Conservation (phyloP, 2,329 filamentous ascomycete genomes). For the Pseudocercospora eumusae region DNA sequence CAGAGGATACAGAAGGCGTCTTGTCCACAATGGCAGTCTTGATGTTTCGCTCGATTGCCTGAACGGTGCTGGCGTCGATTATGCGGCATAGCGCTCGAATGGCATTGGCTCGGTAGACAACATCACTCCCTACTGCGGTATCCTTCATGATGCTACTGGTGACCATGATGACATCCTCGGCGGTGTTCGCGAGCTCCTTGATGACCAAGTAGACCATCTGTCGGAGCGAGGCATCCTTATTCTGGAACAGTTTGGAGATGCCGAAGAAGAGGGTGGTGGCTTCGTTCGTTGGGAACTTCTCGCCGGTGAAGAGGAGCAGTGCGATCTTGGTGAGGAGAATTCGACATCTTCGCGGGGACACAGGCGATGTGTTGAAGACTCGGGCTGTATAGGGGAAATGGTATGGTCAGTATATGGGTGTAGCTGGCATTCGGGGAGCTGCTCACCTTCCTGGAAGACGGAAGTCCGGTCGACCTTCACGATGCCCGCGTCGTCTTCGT, state of each 20-base stretch:
- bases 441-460: constrained; percentile 95
- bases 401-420: constrained; percentile 20
- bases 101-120: constrained; percentile 91
- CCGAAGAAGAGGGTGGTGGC: constrained; percentile 98
- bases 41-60: constrained; percentile 96
- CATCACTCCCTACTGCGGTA: constrained; percentile 90
- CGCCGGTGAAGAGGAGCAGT: constrained; percentile 92
- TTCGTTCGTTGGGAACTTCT: constrained; percentile 95
- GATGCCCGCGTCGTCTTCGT: constrained; percentile 93
- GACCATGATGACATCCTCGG: constrained; percentile 99
- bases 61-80: constrained; percentile 93
- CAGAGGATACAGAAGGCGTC: constrained; percentile 94
- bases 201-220: constrained; percentile 99
- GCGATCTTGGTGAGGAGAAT: constrained; percentile 97
- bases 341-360: constrained; percentile 95
- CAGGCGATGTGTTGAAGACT: constrained; percentile 95
- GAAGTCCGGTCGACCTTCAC: constrained; percentile 97
- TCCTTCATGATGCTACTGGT: constrained; percentile 99
- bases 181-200: constrained; percentile 93
- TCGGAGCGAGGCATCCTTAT: constrained; percentile 95
- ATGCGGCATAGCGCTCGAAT: constrained; percentile 94
- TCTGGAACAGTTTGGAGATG: constrained; percentile 98
- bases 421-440: constrained; percentile 24
- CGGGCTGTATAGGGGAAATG: constrained; percentile 63
- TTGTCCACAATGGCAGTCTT: constrained; percentile 99